These are phyloP conservation scores for Sequoia sempervirens DNA, from an alignment of 75 land plant genomes.

Conservation along the genomic window DNA sequence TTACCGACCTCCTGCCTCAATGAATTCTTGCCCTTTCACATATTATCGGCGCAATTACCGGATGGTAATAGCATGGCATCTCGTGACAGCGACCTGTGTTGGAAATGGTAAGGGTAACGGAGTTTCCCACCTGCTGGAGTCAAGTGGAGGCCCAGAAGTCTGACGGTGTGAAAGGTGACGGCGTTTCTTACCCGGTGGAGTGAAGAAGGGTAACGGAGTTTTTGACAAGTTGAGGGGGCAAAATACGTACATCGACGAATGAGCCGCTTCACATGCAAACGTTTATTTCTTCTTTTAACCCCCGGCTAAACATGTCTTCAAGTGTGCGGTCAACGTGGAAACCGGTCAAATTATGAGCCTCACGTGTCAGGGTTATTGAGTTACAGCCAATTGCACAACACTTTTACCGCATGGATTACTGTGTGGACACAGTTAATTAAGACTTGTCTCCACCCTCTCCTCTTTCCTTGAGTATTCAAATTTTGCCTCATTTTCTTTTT, in stretches of 20 bases:
- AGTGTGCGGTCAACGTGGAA: neutral
- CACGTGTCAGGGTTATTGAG: neutral
- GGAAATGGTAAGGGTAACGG: neutral
- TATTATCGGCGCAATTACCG: slow-evolving; percentile 1
- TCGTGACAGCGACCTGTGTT: no score
- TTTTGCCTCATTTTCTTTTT: no score
- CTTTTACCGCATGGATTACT: neutral
- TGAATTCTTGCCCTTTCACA: neutral
- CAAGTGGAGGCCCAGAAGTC: no score
- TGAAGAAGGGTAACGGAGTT: neutral
- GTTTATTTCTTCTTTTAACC: neutral
- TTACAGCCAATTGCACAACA: neutral
- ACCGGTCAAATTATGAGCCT: neutral
- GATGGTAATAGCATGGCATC: neutral
- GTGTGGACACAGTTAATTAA: neutral
- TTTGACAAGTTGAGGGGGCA: no score
- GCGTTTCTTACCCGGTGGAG: neutral
- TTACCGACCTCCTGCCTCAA: neutral
- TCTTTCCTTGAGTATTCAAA: neutral
- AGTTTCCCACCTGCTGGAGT: neutral
- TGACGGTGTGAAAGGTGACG: no score
- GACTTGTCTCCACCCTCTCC: neutral
- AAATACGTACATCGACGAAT: neutral
- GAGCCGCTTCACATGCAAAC: neutral
- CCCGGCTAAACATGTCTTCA: neutral